A percentile compares a stretch with the other conserved stretches of the same genome.
These are phyloP conservation scores for Kodamaea nitidulidarum DNA, from an alignment of 805 yeast genomes.

Conservation along the genomic window DNA sequence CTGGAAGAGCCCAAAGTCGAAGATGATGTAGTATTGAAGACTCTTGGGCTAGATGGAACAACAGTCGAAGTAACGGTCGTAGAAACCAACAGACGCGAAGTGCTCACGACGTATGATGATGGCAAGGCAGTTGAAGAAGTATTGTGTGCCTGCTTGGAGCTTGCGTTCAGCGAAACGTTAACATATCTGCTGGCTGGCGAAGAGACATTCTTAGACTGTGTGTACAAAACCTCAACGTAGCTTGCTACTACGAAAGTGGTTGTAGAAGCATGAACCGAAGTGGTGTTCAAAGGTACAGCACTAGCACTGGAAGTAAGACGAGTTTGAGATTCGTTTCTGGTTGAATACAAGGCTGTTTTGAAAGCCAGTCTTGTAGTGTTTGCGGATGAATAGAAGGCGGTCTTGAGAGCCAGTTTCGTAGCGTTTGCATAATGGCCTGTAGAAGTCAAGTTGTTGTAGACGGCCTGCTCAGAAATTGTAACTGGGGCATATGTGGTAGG, in stretches of 20 bases:
- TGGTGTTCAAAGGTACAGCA: background rate
- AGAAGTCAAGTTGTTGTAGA: background rate
- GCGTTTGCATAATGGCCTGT: background rate
- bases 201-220: background rate
- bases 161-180: background rate
- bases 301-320: too few relatives aligned
- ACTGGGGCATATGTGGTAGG: constrained; percentile 17
- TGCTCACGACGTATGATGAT: background rate
- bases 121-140: background rate
- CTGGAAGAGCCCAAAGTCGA: background rate
- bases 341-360: too few relatives aligned
- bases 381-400: too few relatives aligned
- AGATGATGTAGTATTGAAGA: too few relatives aligned
- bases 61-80: constrained; percentile 4
- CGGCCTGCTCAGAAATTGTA: constrained; percentile 9
- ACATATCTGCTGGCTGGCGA: background rate
- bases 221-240: constrained; percentile 1
- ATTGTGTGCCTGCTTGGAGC: too few relatives aligned
- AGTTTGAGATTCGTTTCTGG: too few relatives aligned
- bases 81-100: background rate
- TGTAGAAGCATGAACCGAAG: background rate
- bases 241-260: background rate
- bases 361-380: too few relatives aligned
- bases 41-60: constrained; percentile 4
- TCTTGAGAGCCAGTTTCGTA: background rate